phyloP scores from a whole-genome alignment of 257 asterid genomes.

The Primulina eburnea region DNA sequence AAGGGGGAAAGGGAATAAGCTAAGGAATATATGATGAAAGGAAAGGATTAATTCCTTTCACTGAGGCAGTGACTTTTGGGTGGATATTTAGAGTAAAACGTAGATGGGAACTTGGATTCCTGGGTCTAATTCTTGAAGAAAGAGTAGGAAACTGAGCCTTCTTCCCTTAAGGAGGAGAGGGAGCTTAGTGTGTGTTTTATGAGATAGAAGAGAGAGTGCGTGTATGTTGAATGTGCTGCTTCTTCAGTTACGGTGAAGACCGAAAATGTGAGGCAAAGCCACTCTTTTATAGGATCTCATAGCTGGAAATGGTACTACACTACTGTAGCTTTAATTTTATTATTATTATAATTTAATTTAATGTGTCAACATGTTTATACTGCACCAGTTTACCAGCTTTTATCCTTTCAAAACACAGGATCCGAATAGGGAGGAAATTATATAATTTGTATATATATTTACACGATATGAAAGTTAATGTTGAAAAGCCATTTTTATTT shows the following conservation, averaged over 20 bases:
- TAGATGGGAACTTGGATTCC: conserved; percentile 29
- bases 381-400: too few species aligned
- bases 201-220: not conserved
- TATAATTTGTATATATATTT: too few species aligned
- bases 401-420: too few species aligned
- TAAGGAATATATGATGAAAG: conserved; percentile 28
- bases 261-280: conserved; percentile 35
- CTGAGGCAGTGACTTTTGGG: conserved; percentile 16
- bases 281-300: conserved; percentile 55
- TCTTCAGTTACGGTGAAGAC: conserved; percentile 37
- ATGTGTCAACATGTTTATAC: too few species aligned
- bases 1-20: conserved; percentile 15
- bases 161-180: conserved; percentile 8
- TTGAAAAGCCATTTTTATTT: too few species aligned
- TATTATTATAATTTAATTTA: too few species aligned
- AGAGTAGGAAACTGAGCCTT: conserved; percentile 7
- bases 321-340: not conserved
- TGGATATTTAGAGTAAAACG: conserved; percentile 37
- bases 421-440: too few species aligned
- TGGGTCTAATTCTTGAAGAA: not conserved
- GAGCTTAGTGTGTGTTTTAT: not conserved
- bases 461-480: too few species aligned
- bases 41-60: conserved; percentile 20
- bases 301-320: conserved; percentile 9
- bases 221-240: conserved; percentile 11